A percentile compares a stretch with the other conserved stretches of the same genome.
phyloP scores from a whole-genome alignment of 2,329 filamentous ascomycete species.

The Cercospora sesami region DNA sequence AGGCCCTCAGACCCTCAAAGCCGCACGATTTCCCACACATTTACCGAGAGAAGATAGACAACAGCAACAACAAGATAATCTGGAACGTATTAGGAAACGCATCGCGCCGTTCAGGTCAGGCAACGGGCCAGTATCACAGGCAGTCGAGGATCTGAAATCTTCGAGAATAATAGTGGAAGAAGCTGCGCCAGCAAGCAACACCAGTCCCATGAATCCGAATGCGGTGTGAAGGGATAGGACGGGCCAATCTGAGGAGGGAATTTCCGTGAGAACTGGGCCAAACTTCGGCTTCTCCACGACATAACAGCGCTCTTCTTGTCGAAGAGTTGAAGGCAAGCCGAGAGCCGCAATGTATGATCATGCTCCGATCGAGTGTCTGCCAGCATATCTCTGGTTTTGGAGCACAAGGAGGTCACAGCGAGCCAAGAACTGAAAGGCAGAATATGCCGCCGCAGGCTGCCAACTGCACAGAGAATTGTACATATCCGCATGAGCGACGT shows the following conservation, averaged over 20 bases:
- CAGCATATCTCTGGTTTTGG: background rate
- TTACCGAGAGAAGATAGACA: conserved; percentile 17
- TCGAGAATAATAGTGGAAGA: conserved; percentile 10
- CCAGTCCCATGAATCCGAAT: conserved; percentile 48
- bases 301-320: background rate
- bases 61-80: conserved; percentile 2
- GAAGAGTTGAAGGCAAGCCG: background rate
- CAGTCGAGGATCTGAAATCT: background rate
- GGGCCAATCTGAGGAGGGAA: no score
- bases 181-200: conserved; percentile 27
- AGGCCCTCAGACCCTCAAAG: conserved; percentile 36
- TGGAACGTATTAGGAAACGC: conserved; percentile 10
- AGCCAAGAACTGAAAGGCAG: background rate
- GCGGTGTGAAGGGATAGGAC: conserved; percentile 51
- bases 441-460: background rate
- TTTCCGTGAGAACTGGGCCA: background rate
- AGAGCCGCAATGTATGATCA: background rate
- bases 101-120: conserved; percentile 18
- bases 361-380: background rate
- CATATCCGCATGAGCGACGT: background rate
- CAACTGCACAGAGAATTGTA: background rate
- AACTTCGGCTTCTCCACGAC: background rate
- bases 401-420: background rate
- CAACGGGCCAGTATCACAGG: conserved; percentile 4
- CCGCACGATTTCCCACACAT: conserved; percentile 37